Evolutionary conservation across 2,329 filamentous ascomycete genomes (phyloP).

Genomic region (Colletotrichum trifolii): DNA sequence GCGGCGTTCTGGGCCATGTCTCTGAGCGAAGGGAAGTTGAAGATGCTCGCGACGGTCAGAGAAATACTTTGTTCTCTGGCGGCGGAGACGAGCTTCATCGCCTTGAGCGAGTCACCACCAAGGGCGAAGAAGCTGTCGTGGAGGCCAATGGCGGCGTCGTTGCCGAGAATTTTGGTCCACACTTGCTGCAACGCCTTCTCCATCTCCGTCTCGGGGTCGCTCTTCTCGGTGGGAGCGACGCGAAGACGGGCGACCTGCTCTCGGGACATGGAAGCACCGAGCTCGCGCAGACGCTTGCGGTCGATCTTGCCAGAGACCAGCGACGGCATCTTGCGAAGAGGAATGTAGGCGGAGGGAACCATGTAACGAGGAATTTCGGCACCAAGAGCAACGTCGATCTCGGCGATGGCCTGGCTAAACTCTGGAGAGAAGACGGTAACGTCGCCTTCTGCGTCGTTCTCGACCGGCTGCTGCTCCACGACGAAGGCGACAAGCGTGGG

Average conservation of each 20-base stretch:
- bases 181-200: constrained; percentile 51
- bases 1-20: constrained; percentile 55
- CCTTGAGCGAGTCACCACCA: constrained; percentile 63
- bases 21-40: constrained; percentile 55
- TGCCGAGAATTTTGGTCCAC: constrained; percentile 52
- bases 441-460: constrained; percentile 30
- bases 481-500: constrained; percentile 60
- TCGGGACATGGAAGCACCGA: constrained; percentile 54
- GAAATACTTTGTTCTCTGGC: constrained; percentile 52
- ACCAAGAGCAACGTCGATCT: constrained; percentile 47
- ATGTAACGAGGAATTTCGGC: constrained; percentile 56
- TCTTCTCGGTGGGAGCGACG: constrained; percentile 44
- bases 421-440: constrained; percentile 47
- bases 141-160: constrained; percentile 47
- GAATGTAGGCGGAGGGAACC: constrained; percentile 60
- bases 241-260: constrained; percentile 51
- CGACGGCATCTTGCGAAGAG: constrained; percentile 56
- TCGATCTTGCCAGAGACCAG: constrained; percentile 62
- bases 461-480: constrained; percentile 46
- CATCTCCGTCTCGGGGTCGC: constrained; percentile 50
- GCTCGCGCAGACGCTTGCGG: constrained; percentile 58
- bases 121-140: constrained; percentile 59
- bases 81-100: constrained; percentile 61
- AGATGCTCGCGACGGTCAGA: constrained; percentile 58
- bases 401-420: constrained; percentile 43